Percentiles rank a stretch among this genome's conserved stretches.
phyloP scores from a whole-genome alignment of 139 green algal species.

The Chlorella sorokiniana region DNA sequence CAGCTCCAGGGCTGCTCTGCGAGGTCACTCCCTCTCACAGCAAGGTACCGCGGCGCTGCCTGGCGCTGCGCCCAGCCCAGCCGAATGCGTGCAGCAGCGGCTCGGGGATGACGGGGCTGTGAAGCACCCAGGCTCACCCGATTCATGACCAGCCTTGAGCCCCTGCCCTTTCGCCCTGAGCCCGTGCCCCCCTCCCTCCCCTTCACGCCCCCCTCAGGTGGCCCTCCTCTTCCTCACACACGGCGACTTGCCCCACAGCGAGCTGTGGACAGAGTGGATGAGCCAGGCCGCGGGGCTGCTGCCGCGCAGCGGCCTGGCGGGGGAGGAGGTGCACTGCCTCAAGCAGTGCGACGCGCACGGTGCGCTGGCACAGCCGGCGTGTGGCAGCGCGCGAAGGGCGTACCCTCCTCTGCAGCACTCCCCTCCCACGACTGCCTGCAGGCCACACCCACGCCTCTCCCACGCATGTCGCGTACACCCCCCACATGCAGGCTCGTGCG shows the following conservation, averaged over 20 bases:
- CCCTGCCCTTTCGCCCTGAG: not conserved
- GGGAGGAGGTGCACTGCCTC: slow-evolving; percentile 17
- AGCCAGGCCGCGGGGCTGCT: slow-evolving; percentile 18
- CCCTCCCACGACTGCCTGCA: not conserved
- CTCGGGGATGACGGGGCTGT: no score
- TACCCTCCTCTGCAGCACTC: no score
- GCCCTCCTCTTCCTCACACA: slow-evolving; percentile 26
- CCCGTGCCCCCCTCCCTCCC: not conserved
- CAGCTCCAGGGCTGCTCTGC: not conserved
- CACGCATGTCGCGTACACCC: no score
- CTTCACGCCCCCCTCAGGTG: not conserved
- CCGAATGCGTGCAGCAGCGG: not conserved
- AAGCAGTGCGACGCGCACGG: slow-evolving; percentile 22
- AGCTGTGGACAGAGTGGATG: slow-evolving; percentile 26
- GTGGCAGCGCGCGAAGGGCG: no score
- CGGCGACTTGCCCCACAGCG: slow-evolving; percentile 6
- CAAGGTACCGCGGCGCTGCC: not conserved
- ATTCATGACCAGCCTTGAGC: no score
- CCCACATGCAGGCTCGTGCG: not conserved
- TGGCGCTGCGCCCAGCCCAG: not conserved
- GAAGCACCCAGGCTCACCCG: no score
- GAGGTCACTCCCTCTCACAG: slow-evolving; percentile 6
- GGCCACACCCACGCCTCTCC: not conserved
- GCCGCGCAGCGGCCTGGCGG: slow-evolving; percentile 4
- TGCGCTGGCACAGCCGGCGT: not conserved